Evolutionary conservation across 2,329 filamentous ascomycete species (phyloP), one percentile per base, ranked within the genome.

Genomic region (Biscogniauxia mediterranea): DNA sequence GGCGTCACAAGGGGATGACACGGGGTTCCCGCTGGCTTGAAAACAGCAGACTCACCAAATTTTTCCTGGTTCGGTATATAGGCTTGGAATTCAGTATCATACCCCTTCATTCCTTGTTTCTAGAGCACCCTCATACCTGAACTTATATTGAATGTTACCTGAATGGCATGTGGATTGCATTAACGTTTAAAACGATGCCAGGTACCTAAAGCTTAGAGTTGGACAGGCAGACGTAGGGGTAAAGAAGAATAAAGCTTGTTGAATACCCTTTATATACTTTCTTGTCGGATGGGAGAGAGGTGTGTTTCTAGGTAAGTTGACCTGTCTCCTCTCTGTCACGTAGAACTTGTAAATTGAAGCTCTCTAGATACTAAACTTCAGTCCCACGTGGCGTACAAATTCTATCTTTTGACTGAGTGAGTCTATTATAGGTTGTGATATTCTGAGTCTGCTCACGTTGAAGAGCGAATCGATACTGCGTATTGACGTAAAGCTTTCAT

Each of bases 11-110:
- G 46, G 56, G 64, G 32, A 59, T 26, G 57, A 57, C 56, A 57
- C 25, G 51, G 55, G 54, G 54, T 52, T 52, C 56, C 56, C 56
- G 56, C 50, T 57, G 59, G 49, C 56, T 59, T 58, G 50, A 61
- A 15, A 55, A 57, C 46, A 26, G 55, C 56, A 51, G 54, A 59
- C 55, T 56, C 57, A 58, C 42, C 42, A n/a, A n/a, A 64, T 64
- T 32, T 65, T 55, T 64, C 62, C 60, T 65, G 58, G 61, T 59
- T 64, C 64, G 64, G 66, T 70, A 71, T 67, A 72, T 73, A 73
- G 69, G 69, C 51, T 63, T 67, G 61, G 59, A 69, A 70, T 69
- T 68, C 61, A 72, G 63, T 66, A 70, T 66, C 61, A 71, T 72
- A 72, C 70, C 66, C 69, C 63, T 61, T 63, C 53, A 62, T 9